These are phyloP conservation scores for Martensiomyces pterosporus DNA, from an alignment of 192 early-diverging fungal species.

Conservation along the genomic window DNA sequence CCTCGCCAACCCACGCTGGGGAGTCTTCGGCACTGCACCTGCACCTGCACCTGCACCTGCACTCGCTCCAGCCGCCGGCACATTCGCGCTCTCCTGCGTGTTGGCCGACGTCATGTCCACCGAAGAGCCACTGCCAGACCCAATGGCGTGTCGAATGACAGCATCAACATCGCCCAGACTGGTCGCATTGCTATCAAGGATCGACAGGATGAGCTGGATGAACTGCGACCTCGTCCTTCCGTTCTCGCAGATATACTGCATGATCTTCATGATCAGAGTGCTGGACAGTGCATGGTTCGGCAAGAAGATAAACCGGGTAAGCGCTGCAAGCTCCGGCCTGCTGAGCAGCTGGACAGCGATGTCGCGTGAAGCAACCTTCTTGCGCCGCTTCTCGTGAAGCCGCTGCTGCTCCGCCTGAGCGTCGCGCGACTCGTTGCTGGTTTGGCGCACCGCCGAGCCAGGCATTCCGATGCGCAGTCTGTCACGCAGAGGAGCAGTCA, in stretches of 20 bases:
- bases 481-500: conserved; percentile 11
- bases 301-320: conserved; percentile 83
- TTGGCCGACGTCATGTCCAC: no score
- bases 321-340: conserved; percentile 69
- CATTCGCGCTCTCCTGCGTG: no score
- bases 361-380: conserved; percentile 46
- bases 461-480: conserved; percentile 22
- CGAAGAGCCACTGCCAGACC: not conserved
- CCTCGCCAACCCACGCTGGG: not conserved
- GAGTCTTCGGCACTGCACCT: not conserved
- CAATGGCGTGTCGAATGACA: conserved; percentile 27
- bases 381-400: conserved; percentile 31
- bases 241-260: conserved; percentile 77
- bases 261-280: conserved; percentile 27
- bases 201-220: conserved; percentile 78
- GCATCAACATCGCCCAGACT: conserved; percentile 31
- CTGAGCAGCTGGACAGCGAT: conserved; percentile 64
- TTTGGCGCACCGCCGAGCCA: not conserved
- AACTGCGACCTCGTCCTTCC: conserved; percentile 78
- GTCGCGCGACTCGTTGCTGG: not conserved
- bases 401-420: conserved; percentile 14
- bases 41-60: conserved; percentile 16
- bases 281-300: conserved; percentile 79
- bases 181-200: conserved; percentile 68
- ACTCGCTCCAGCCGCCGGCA: conserved; percentile 10